These are phyloP conservation scores for Xylaria digitata DNA, from an alignment of 2,329 filamentous ascomycete genomes.

Conservation along the genomic window DNA sequence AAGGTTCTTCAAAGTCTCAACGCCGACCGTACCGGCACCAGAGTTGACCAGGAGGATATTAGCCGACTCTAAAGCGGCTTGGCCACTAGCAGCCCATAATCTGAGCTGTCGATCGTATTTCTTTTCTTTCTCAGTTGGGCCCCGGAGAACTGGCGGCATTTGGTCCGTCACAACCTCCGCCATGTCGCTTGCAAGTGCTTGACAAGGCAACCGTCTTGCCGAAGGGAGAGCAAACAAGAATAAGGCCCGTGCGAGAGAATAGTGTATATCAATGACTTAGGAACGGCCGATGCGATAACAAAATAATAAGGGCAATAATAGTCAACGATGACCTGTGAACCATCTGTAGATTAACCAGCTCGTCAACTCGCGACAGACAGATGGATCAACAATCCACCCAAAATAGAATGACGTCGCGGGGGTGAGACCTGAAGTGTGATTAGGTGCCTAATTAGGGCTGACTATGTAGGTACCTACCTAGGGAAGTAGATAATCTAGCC, in stretches of 20 bases:
- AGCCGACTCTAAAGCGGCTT: constrained; percentile 88
- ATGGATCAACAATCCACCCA: neutral
- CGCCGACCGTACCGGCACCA: constrained; percentile 84
- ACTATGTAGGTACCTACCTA: neutral
- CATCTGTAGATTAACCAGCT: neutral
- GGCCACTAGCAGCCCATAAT: constrained; percentile 92
- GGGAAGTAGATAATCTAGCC: neutral
- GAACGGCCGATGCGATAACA: neutral
- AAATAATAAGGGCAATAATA: neutral
- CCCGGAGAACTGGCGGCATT: constrained; percentile 61
- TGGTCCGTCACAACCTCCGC: constrained; percentile 59
- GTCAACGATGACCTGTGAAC: neutral
- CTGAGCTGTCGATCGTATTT: constrained; percentile 97
- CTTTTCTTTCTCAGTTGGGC: constrained; percentile 71
- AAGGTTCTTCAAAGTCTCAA: constrained; percentile 97
- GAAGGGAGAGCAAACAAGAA: neutral
- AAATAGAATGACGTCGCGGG: constrained; percentile 22
- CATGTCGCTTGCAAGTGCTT: constrained; percentile 49
- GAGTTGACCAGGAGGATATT: constrained; percentile 93
- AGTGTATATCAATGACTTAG: neutral
- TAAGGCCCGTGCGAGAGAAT: constrained; percentile 2
- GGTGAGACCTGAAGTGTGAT: constrained; percentile 22
- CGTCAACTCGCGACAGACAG: neutral
- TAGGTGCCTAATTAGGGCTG: neutral
- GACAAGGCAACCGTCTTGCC: constrained; percentile 14